These are phyloP conservation scores for Malassezia japonica DNA, from an alignment of 1,284 basidiomycete species.

Conservation along the genomic window DNA sequence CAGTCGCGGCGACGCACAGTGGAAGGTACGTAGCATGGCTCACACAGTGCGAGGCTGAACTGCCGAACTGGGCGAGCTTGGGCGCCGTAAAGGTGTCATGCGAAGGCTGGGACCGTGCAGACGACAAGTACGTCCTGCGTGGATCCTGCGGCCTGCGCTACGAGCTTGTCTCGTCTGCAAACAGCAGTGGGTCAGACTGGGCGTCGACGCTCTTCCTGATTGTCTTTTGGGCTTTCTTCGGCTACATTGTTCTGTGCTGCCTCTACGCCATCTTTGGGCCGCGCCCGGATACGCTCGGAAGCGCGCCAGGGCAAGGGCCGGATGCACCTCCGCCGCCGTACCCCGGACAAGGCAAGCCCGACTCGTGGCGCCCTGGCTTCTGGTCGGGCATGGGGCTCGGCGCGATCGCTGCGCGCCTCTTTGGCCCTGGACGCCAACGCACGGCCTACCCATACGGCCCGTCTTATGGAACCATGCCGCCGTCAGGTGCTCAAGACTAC, in stretches of 20 bases:
- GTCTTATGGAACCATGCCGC: slow-evolving; percentile 10
- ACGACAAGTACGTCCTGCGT: slow-evolving; percentile 9
- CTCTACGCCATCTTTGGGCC: slow-evolving; percentile 5
- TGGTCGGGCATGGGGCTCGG: slow-evolving; percentile 12
- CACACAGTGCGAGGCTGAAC: slow-evolving; percentile 10
- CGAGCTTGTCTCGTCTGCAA: slow-evolving; percentile 1
- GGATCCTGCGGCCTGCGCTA: slow-evolving; percentile 13
- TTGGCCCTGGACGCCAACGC: not conserved
- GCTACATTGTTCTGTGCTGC: slow-evolving; percentile 10
- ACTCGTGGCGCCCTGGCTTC: not conserved
- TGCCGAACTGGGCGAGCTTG: slow-evolving; percentile 3
- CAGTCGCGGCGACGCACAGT: slow-evolving; percentile 8
- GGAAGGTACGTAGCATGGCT: not conserved
- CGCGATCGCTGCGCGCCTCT: slow-evolving; percentile 4
- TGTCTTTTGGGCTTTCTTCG: slow-evolving; percentile 8
- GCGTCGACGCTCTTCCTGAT: slow-evolving; percentile 1
- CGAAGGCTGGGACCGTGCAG: slow-evolving; percentile 10
- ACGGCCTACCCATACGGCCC: not conserved
- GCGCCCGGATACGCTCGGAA: not conserved
- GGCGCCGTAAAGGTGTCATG: slow-evolving; percentile 15
- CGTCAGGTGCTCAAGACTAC: slow-evolving; percentile 1
- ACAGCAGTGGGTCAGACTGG: not conserved
- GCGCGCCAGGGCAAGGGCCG: not conserved
- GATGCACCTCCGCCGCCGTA: slow-evolving; percentile 4
- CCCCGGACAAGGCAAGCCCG: not conserved